phyloP scores from a whole-genome alignment of 176 grass and related monocot species.

The Alopecurus myosuroides region DNA sequence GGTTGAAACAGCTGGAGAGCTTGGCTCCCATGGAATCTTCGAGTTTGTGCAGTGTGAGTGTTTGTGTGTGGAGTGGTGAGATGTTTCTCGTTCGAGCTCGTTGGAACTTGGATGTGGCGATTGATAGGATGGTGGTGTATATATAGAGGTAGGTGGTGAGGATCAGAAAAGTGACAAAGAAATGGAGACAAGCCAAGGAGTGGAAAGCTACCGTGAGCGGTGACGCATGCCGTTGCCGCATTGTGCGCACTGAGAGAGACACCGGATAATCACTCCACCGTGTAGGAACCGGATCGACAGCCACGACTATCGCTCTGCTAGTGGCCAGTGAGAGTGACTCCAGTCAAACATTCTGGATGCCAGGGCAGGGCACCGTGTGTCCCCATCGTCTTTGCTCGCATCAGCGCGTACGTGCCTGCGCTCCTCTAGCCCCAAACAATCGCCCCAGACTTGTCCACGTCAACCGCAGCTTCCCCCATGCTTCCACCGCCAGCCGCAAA shows the following conservation, averaged over 20 bases:
- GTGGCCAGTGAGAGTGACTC: background rate
- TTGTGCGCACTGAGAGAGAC: background rate
- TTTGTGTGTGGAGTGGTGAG: background rate
- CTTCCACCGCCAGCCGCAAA: background rate
- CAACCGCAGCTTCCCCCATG: background rate
- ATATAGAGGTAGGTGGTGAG: background rate
- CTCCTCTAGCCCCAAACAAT: background rate
- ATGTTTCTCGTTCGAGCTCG: background rate
- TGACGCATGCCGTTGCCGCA: background rate
- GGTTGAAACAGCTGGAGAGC: conserved; percentile 30
- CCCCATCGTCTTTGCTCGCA: background rate
- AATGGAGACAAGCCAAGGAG: background rate
- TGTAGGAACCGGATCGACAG: background rate
- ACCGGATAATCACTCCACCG: background rate
- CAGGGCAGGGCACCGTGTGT: background rate
- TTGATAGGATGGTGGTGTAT: background rate
- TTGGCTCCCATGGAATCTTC: conserved; percentile 40
- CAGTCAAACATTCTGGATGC: background rate
- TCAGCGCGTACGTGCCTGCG: background rate
- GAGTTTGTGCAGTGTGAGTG: background rate
- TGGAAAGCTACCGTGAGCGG: background rate
- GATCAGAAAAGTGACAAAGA: background rate
- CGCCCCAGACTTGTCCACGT: background rate
- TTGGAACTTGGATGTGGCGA: background rate
- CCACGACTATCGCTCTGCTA: background rate